Conservation (phyloP, 1,284 basidiomycete species). For the Trichosporon asahii region DNA sequence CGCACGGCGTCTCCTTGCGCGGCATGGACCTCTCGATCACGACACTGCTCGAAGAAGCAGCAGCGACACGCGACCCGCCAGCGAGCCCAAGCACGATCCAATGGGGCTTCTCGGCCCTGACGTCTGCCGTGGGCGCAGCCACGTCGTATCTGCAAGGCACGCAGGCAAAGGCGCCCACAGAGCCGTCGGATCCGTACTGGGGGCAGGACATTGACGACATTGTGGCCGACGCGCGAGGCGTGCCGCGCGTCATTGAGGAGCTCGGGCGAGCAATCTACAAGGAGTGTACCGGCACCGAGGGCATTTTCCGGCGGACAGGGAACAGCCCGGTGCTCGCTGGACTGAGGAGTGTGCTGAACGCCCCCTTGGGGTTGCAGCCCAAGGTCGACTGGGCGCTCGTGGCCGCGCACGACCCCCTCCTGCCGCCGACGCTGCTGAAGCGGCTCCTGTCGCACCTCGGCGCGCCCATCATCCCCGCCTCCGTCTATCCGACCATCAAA, state of each 20-base stretch:
- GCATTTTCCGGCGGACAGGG: slow-evolving; percentile 39
- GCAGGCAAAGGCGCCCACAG: neutral
- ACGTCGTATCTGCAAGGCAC: slow-evolving; percentile 7
- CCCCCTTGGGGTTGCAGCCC: slow-evolving; percentile 33
- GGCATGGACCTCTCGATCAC: slow-evolving; percentile 34
- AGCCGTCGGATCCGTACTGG: slow-evolving; percentile 11
- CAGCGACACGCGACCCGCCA: neutral
- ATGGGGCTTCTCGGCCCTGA: slow-evolving; percentile 13
- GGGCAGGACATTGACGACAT: slow-evolving; percentile 22
- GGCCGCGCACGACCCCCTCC: slow-evolving; percentile 34
- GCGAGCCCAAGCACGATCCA: neutral
- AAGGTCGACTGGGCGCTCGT: slow-evolving; percentile 37
- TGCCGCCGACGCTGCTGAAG: slow-evolving; percentile 31
- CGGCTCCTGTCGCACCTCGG: slow-evolving; percentile 2
- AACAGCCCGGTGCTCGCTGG: slow-evolving; percentile 25
- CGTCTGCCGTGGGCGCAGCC: slow-evolving; percentile 8
- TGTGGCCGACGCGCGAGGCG: slow-evolving; percentile 23
- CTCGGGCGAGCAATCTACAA: slow-evolving; percentile 33
- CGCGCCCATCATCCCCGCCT: slow-evolving; percentile 25
- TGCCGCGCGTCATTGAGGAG: slow-evolving; percentile 28
- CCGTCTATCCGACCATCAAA: slow-evolving; percentile 29
- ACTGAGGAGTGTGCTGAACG: slow-evolving; percentile 28
- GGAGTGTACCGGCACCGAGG: slow-evolving; percentile 34
- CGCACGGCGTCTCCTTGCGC: slow-evolving; percentile 27
- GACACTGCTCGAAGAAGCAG: slow-evolving; percentile 35